phyloP scores from a whole-genome alignment of 306 rosid species.

The Rubus parviflorus region DNA sequence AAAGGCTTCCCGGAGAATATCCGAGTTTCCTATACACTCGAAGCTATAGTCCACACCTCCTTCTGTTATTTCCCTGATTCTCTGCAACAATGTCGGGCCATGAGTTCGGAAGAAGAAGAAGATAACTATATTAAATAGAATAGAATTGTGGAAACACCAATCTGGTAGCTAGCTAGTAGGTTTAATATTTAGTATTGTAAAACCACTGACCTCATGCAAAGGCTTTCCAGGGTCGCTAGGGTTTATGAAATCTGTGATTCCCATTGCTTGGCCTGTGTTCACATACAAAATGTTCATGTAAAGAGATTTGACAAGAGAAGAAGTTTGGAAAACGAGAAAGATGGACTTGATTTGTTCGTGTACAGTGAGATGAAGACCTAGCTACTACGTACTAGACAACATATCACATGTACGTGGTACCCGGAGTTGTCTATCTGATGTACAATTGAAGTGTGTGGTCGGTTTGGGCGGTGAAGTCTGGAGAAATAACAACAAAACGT shows the following conservation, averaged over 20 bases:
- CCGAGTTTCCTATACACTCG: constrained; percentile 61
- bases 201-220: constrained; percentile 51
- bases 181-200: neutral
- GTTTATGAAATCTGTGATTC: constrained; percentile 66
- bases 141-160: neutral
- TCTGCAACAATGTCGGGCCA: constrained; percentile 34
- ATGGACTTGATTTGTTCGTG: no score
- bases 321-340: no score
- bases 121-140: neutral
- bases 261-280: constrained; percentile 49
- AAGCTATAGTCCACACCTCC: constrained; percentile 76
- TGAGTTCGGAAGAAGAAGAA: neutral
- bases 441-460: no score
- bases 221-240: constrained; percentile 60
- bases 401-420: no score
- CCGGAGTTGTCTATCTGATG: no score
- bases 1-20: constrained; percentile 62
- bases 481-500: no score
- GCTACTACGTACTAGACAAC: no score
- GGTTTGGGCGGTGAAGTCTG: no score
- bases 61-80: constrained; percentile 44
- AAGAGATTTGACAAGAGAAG: no score
- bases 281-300: constrained; percentile 1
- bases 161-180: neutral
- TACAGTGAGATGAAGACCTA: no score